Conservation (phyloP, 2,329 filamentous ascomycete species). For the Beauveria caledonica region DNA sequence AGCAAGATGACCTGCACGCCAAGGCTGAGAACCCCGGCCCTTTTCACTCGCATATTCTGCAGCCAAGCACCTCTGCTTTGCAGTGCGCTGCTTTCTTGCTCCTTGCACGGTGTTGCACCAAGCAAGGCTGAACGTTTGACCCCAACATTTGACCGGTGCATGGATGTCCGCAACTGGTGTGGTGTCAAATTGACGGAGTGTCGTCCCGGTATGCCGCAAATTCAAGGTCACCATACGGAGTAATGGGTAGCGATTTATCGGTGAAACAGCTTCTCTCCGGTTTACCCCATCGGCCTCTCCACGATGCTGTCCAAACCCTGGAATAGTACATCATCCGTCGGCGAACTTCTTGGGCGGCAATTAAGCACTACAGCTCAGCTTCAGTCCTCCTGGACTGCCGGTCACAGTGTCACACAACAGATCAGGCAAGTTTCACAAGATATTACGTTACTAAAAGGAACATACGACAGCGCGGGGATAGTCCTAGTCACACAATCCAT, state of each 20-base stretch:
- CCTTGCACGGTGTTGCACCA: no score
- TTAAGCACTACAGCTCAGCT: background rate
- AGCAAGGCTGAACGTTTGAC: background rate
- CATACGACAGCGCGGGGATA: background rate
- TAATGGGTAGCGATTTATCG: background rate
- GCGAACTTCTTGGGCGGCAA: no score
- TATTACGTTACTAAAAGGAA: background rate
- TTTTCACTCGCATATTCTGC: background rate
- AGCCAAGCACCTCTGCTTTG: background rate
- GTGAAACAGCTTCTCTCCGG: background rate
- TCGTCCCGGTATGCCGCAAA: constrained; percentile 3
- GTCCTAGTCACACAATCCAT: background rate
- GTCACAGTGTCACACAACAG: background rate
- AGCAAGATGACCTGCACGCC: background rate
- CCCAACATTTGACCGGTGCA: no score
- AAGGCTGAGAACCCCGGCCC: background rate
- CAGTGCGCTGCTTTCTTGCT: background rate
- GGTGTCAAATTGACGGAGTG: background rate
- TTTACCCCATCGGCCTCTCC: background rate
- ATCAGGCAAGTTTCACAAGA: background rate
- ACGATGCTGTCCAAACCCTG: background rate
- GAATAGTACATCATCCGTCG: background rate
- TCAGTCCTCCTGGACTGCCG: no score
- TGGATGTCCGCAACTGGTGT: background rate
- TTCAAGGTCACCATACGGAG: background rate